Percentiles rank a stretch among this genome's conserved stretches.
Conservation (phyloP, 495 filamentous ascomycete species). For the Tetracladium marchalianum region DNA sequence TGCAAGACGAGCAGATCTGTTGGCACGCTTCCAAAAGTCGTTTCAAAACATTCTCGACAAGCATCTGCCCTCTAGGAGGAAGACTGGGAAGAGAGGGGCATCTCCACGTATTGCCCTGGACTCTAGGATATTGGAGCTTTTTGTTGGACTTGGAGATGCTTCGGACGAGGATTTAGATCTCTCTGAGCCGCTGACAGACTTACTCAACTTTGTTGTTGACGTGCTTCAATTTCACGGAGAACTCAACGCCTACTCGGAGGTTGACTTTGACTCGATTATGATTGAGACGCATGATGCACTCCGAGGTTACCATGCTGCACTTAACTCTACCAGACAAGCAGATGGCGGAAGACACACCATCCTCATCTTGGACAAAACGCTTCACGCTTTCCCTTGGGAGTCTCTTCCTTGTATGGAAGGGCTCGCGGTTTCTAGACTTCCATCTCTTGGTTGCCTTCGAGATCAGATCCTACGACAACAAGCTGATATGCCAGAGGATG, state of each 20-base stretch:
- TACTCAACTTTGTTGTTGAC: slow-evolving; percentile 93
- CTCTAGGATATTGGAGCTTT: slow-evolving; percentile 71
- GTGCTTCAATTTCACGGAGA: slow-evolving; percentile 96
- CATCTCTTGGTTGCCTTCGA: slow-evolving; percentile 71
- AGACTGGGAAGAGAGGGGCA: slow-evolving; percentile 36
- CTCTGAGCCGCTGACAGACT: slow-evolving; percentile 76
- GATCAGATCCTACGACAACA: slow-evolving; percentile 48
- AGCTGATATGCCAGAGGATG: slow-evolving; percentile 19
- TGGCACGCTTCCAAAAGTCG: slow-evolving; percentile 62
- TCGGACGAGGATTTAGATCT: slow-evolving; percentile 54
- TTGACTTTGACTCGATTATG: slow-evolving; percentile 87
- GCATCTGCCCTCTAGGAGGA: slow-evolving; percentile 79
- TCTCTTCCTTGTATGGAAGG: slow-evolving; percentile 76
- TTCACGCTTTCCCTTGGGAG: slow-evolving; percentile 93
- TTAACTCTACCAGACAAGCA: slow-evolving; percentile 16
- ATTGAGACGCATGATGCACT: slow-evolving; percentile 77
- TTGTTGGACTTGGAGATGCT: slow-evolving; percentile 73
- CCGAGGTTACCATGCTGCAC: slow-evolving; percentile 60
- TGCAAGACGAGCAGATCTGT: slow-evolving; percentile 42
- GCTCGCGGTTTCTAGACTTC: slow-evolving; percentile 74
- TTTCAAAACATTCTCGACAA: slow-evolving; percentile 81
- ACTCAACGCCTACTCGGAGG: slow-evolving; percentile 92
- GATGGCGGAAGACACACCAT: slow-evolving; percentile 61
- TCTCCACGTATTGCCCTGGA: slow-evolving; percentile 52
- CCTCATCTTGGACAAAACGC: slow-evolving; percentile 80